These are phyloP conservation scores for Zygnema cylindricum DNA, from an alignment of 139 green algal species.

Conservation along the genomic window DNA sequence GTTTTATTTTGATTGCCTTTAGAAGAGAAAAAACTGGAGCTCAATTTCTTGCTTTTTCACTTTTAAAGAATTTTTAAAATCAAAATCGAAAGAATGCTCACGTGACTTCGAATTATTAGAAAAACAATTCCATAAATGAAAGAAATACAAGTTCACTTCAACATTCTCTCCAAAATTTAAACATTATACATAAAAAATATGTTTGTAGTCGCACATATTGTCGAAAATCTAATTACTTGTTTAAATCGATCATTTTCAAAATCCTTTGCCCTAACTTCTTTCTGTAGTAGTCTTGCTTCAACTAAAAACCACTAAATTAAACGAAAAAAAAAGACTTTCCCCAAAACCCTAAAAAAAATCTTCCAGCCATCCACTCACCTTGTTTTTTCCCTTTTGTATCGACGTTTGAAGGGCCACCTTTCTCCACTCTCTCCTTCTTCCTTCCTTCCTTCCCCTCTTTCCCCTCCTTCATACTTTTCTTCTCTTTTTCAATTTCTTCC, in stretches of 20 bases:
- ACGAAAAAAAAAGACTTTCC: no score
- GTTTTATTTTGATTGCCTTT: no score
- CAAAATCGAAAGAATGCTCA: no score
- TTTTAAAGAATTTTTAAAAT: no score
- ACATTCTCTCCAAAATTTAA: no score
- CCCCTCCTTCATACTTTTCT: background rate
- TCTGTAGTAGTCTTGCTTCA: no score
- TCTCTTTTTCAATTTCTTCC: background rate
- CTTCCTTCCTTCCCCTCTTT: background rate
- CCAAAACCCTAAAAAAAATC: background rate
- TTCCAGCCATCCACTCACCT: background rate
- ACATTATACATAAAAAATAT: background rate
- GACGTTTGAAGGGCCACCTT: background rate
- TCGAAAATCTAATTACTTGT: background rate
- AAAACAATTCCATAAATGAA: no score
- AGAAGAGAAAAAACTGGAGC: no score
- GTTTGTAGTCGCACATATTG: background rate
- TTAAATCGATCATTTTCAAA: background rate
- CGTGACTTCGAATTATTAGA: no score
- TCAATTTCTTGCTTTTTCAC: no score
- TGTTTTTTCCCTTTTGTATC: background rate
- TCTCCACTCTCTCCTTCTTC: conserved; percentile 7
- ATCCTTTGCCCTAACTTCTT: background rate
- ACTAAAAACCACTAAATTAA: no score
- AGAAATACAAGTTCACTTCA: no score